Conservation (phyloP, 139 green algal species). For the Ulvella scutata region DNA sequence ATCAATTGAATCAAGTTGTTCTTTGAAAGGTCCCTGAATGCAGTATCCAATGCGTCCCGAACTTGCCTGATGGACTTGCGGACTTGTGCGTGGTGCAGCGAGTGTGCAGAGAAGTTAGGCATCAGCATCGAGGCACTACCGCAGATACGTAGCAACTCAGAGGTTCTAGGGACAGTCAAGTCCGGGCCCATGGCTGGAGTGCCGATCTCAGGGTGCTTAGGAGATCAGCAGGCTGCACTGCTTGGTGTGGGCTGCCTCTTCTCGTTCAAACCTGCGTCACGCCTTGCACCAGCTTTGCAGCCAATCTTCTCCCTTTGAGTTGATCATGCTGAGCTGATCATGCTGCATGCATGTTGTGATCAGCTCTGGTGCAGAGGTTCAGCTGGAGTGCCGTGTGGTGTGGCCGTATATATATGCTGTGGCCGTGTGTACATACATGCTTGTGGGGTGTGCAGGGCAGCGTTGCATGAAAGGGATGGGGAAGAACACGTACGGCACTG, state of each 20-base stretch:
- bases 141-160: slow-evolving; percentile 59
- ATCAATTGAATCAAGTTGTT: too few relatives aligned
- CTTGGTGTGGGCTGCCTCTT: slow-evolving; percentile 28
- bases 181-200: slow-evolving; percentile 39
- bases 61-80: slow-evolving; percentile 85
- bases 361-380: too few relatives aligned
- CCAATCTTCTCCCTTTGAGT: too few relatives aligned
- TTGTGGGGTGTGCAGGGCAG: slow-evolving; percentile 72
- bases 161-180: slow-evolving; percentile 40
- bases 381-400: too few relatives aligned
- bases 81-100: slow-evolving; percentile 56
- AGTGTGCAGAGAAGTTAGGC: slow-evolving; percentile 44
- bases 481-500: slow-evolving; percentile 98
- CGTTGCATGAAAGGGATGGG: slow-evolving; percentile 57
- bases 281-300: not conserved
- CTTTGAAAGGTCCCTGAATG: too few relatives aligned
- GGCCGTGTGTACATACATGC: too few relatives aligned
- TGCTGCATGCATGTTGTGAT: too few relatives aligned
- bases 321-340: too few relatives aligned
- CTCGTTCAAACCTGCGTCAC: not conserved
- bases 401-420: too few relatives aligned
- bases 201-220: slow-evolving; percentile 73
- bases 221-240: slow-evolving; percentile 87
- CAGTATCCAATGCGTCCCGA: slow-evolving; percentile 79
- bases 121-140: slow-evolving; percentile 44